Percentiles rank a stretch among this genome's conserved stretches.
Conservation (phyloP, 371 early-diverging fungal genomes). For the Vairimorpha apis region DNA sequence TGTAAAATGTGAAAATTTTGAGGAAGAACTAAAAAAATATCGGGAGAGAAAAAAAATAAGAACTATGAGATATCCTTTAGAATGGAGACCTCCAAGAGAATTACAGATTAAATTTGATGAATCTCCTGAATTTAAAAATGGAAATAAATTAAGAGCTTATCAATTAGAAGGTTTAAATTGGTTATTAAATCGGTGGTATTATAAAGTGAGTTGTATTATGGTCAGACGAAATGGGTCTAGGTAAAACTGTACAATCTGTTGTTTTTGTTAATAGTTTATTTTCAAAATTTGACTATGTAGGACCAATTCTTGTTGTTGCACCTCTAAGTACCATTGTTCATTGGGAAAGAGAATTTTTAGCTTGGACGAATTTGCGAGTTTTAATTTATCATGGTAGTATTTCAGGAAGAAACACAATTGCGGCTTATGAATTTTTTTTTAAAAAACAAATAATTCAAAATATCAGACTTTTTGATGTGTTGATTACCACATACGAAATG, state of each 20-base stretch:
- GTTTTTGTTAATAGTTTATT: slow-evolving; percentile 77
- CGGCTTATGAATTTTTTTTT: slow-evolving; percentile 70
- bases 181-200: slow-evolving; percentile 94
- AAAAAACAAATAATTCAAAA: slow-evolving; percentile 66
- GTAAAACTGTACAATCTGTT: slow-evolving; percentile 93
- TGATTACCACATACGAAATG: slow-evolving; percentile 94
- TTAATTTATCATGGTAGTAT: slow-evolving; percentile 81
- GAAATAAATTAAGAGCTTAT: slow-evolving; percentile 73
- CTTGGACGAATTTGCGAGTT: slow-evolving; percentile 83
- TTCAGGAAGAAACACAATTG: slow-evolving; percentile 69
- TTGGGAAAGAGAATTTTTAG: slow-evolving; percentile 83
- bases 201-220: slow-evolving; percentile 86
- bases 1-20: slow-evolving; percentile 60
- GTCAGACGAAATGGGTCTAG: slow-evolving; percentile 98
- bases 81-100: slow-evolving; percentile 61
- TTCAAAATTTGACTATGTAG: slow-evolving; percentile 71
- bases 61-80: slow-evolving; percentile 43
- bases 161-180: slow-evolving; percentile 92
- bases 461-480: slow-evolving; percentile 75
- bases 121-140: slow-evolving; percentile 46
- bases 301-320: slow-evolving; percentile 84
- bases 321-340: slow-evolving; percentile 93
- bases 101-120: slow-evolving; percentile 47
- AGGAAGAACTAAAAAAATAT: slow-evolving; percentile 63
- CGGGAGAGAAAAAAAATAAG: slow-evolving; percentile 49